Evolutionary conservation across 768 basidiomycete species (phyloP).

Genomic region (Dendrothele bispora): DNA sequence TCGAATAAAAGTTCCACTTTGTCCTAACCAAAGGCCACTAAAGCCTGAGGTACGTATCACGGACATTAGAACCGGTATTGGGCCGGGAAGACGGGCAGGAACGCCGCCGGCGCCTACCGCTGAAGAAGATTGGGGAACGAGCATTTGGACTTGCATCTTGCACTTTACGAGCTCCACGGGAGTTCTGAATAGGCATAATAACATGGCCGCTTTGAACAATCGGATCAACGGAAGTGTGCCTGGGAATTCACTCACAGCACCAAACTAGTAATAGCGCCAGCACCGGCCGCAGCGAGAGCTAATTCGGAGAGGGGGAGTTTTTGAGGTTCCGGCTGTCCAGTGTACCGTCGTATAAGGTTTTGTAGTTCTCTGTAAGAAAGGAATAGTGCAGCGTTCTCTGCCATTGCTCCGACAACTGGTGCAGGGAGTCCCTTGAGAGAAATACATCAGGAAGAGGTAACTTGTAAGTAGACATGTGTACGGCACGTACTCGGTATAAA

Average conservation of each 20-base stretch:
- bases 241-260: slow-evolving; percentile 61
- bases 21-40: slow-evolving; percentile 81
- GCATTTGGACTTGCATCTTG: slow-evolving; percentile 92
- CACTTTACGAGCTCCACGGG: slow-evolving; percentile 90
- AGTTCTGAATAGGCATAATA: slow-evolving; percentile 48
- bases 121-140: no score
- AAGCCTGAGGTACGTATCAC: slow-evolving; percentile 56
- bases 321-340: slow-evolving; percentile 33
- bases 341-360: slow-evolving; percentile 48
- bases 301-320: slow-evolving; percentile 68
- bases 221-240: not conserved
- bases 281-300: slow-evolving; percentile 80
- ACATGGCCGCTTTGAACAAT: not conserved
- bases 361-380: slow-evolving; percentile 83
- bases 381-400: slow-evolving; percentile 90
- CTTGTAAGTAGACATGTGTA: not conserved
- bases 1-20: slow-evolving; percentile 82
- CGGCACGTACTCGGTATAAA: slow-evolving; percentile 74
- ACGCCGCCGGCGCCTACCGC: slow-evolving; percentile 5
- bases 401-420: slow-evolving; percentile 90
- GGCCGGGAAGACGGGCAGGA: slow-evolving; percentile 54
- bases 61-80: slow-evolving; percentile 60
- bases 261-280: slow-evolving; percentile 86
- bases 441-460: slow-evolving; percentile 1
- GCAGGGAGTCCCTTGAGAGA: slow-evolving; percentile 81